Percentiles rank a stretch among this genome's conserved stretches.
Conservation (phyloP, 1,284 basidiomycete genomes). For the Hymenochaete sp. region DNA sequence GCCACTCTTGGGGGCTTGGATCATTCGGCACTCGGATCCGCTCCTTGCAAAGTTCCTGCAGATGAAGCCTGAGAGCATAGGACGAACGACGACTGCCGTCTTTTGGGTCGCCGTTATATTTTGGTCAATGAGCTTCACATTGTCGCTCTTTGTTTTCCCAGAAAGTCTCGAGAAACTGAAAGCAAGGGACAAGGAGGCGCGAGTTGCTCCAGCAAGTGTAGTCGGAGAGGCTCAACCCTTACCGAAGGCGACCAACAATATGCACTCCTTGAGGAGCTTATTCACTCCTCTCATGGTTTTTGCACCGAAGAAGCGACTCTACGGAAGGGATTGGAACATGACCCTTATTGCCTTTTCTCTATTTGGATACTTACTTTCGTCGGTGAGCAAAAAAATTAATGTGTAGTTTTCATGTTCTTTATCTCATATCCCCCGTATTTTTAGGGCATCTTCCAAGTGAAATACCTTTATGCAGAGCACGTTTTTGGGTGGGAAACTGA, state of each 20-base stretch:
- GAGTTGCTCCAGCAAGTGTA: slow-evolving; percentile 21
- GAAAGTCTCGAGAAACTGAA: slow-evolving; percentile 50
- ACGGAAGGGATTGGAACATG: slow-evolving; percentile 48
- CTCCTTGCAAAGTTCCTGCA: slow-evolving; percentile 29
- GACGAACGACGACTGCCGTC: slow-evolving; percentile 39
- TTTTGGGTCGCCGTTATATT: slow-evolving; percentile 50
- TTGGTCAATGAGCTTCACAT: slow-evolving; percentile 40
- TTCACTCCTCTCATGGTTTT: slow-evolving; percentile 48
- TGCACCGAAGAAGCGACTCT: slow-evolving; percentile 36
- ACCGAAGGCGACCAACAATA: slow-evolving; percentile 17
- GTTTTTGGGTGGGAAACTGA: slow-evolving; percentile 50
- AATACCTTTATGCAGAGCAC: slow-evolving; percentile 52
- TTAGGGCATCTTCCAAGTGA: slow-evolving; percentile 50
- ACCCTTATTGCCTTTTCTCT: slow-evolving; percentile 40
- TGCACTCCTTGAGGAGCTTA: slow-evolving; percentile 27
- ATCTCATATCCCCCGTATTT: slow-evolving; percentile 1
- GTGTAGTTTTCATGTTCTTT: neutral
- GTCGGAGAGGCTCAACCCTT: slow-evolving; percentile 20
- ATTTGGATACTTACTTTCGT: slow-evolving; percentile 38
- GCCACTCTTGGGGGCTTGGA: slow-evolving; percentile 61
- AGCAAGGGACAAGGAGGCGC: slow-evolving; percentile 26
- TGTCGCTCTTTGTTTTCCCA: slow-evolving; percentile 53
- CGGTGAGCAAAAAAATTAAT: slow-evolving; percentile 30
- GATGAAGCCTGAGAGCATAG: slow-evolving; percentile 20
- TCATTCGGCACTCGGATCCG: slow-evolving; percentile 47